A percentile compares a stretch with the other conserved stretches of the same genome.
These are phyloP conservation scores for Fusarium sp. DNA, from an alignment of 2,329 filamentous ascomycete genomes.

Conservation along the genomic window DNA sequence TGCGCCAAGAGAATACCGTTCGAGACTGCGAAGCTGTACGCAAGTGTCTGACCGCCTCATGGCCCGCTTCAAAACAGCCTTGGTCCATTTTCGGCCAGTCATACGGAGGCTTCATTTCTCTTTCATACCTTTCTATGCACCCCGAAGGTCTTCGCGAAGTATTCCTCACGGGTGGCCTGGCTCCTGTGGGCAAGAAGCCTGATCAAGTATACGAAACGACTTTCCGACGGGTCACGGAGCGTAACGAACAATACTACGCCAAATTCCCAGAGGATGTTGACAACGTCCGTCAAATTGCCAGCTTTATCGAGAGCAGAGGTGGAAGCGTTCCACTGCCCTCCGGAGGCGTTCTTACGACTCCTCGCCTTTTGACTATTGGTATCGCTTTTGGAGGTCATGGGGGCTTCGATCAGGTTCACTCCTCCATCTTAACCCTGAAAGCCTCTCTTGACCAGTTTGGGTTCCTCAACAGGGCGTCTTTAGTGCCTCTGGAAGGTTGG, in stretches of 20 bases:
- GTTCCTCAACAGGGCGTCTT: constrained; percentile 80
- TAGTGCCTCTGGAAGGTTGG: constrained; percentile 77
- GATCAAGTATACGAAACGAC: constrained; percentile 83
- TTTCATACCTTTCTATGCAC: constrained; percentile 87
- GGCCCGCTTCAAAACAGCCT: constrained; percentile 77
- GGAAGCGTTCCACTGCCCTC: constrained; percentile 74
- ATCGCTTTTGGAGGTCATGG: constrained; percentile 85
- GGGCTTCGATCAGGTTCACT: constrained; percentile 82
- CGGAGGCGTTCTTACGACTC: constrained; percentile 80
- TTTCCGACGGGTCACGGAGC: constrained; percentile 77
- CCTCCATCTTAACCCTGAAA: constrained; percentile 77
- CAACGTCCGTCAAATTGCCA: constrained; percentile 76
- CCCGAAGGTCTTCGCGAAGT: constrained; percentile 85
- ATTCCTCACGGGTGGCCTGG: constrained; percentile 88
- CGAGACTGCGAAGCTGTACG: constrained; percentile 90
- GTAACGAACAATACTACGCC: constrained; percentile 84
- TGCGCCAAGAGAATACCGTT: constrained; percentile 92
- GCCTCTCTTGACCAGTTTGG: constrained; percentile 83
- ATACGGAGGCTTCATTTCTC: constrained; percentile 89
- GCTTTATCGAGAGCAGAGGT: constrained; percentile 73
- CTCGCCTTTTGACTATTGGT: constrained; percentile 83
- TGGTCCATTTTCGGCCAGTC: constrained; percentile 94
- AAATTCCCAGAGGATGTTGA: constrained; percentile 88
- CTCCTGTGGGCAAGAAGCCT: constrained; percentile 79
- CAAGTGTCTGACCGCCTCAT: constrained; percentile 78